These are phyloP conservation scores for Debaryomyces psychrophilus DNA, from an alignment of 1,139 yeast species.

Conservation along the genomic window DNA sequence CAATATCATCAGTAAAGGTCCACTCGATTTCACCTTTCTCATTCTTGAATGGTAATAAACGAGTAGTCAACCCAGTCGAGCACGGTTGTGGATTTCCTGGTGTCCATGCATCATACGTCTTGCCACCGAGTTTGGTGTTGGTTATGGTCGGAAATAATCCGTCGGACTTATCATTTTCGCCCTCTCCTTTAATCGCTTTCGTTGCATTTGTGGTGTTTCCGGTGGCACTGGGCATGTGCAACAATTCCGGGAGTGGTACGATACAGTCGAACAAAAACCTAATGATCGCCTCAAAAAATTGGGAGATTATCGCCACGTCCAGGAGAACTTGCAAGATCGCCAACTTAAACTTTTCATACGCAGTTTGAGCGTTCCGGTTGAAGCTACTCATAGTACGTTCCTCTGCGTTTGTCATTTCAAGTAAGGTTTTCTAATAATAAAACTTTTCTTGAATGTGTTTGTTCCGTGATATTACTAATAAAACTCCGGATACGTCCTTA, in stretches of 20 bases:
- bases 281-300: neutral
- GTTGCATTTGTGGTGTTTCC: neutral
- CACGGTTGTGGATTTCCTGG: conserved; percentile 36
- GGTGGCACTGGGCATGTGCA: neutral
- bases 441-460: neutral
- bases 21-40: conserved; percentile 60
- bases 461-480: conserved; percentile 1
- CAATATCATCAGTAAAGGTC: conserved; percentile 50
- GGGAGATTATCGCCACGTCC: conserved; percentile 1
- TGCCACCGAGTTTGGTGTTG: conserved; percentile 12
- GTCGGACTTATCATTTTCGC: neutral
- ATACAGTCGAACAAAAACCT: neutral
- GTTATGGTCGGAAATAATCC: conserved; percentile 25
- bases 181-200: neutral
- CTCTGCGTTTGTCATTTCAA: neutral
- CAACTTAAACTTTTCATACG: neutral
- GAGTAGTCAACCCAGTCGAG: conserved; percentile 52
- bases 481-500: conserved; percentile 1
- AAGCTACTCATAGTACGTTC: neutral
- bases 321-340: neutral
- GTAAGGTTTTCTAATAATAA: neutral
- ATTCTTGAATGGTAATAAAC: conserved; percentile 54
- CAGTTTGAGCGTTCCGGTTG: neutral
- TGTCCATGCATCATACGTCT: conserved; percentile 10
- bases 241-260: neutral